Evolutionary conservation across 1,139 yeast genomes (phyloP), one percentile per base, ranked within the genome.

Genomic region (Eremothecium coryli): DNA sequence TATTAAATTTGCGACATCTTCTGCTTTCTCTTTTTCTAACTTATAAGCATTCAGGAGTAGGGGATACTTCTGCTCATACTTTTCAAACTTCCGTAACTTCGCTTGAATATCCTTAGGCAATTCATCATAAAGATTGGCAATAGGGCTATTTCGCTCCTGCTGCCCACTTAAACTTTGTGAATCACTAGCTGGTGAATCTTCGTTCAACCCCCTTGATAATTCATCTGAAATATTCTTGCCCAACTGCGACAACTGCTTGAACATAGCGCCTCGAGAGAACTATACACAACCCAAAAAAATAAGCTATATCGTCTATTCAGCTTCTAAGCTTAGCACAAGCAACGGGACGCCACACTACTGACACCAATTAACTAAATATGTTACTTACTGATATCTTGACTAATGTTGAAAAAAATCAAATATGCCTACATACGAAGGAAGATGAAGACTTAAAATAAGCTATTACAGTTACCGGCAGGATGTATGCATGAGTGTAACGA

Each of bases 51-150:
- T 81, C 32, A 85, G 67, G 11, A 88, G 64, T 14, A 76, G 60
- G 0, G 96, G 97, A 54, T 86, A 88, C 52, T 84, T 84, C 38
- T 81, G 82, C 56, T 90, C 97, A 56, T 86, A 90, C 55, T 85
- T 86, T 38, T 72, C 76, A 53, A 84, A 84, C 62, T 84, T 86
- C 42, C 71, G 70, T 58, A 88, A 61, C 49, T 80, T 81, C 10
- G 76, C 62, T 44, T 71, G 69, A 18, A 82, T 57, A 7, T 68
- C 70, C 4, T 68, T 67, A 1, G 86, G 74, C 22, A 78, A 56
- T 2, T 67, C 63, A 18, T 32, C 34, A 20, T 35, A 35, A 4
- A 29, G 29, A 7, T 61, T 61, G 24, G 62, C 44, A 34, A 65
- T 63, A 8, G 45, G 42, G 11, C 10, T 14, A 16, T 14, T n/a